These are phyloP conservation scores for Ophidiomyces ophidiicola DNA, from an alignment of 2,329 filamentous ascomycete species.

Conservation along the genomic window DNA sequence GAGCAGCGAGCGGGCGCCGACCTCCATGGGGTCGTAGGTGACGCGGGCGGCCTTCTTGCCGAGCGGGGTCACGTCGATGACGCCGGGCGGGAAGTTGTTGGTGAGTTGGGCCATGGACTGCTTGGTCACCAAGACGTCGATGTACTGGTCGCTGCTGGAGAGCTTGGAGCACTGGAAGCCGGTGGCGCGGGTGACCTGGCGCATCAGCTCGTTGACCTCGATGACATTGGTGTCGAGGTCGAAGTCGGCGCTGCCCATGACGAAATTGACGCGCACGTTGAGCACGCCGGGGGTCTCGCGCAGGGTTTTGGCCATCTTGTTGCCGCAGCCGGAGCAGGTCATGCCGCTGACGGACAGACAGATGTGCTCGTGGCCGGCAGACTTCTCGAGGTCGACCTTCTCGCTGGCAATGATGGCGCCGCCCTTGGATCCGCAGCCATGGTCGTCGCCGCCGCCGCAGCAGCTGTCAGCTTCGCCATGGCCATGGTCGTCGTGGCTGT, in stretches of 20 bases:
- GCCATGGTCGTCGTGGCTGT: conserved; percentile 2
- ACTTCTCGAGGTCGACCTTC: conserved; percentile 10
- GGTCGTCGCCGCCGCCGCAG: not conserved
- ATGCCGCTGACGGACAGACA: conserved; percentile 13
- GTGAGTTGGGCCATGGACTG: conserved; percentile 2
- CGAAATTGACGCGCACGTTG: conserved; percentile 17
- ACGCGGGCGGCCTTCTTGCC: conserved; percentile 33
- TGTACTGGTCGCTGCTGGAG: conserved; percentile 12
- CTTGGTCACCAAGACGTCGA: conserved; percentile 13
- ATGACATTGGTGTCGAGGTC: conserved; percentile 32
- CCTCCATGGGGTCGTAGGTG: conserved; percentile 35
- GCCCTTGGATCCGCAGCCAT: not conserved
- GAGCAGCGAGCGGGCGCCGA: conserved; percentile 39
- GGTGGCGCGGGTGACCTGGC: conserved; percentile 14
- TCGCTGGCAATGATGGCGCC: conserved; percentile 2
- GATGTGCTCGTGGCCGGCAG: conserved; percentile 11
- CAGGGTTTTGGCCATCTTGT: conserved; percentile 16
- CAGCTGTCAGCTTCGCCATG: conserved; percentile 7
- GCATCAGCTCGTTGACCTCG: conserved; percentile 18
- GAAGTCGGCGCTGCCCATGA: conserved; percentile 17
- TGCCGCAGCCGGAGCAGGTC: conserved; percentile 28
- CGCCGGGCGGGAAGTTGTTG: conserved; percentile 9
- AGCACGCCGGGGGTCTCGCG: conserved; percentile 11
- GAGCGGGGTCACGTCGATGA: conserved; percentile 13
- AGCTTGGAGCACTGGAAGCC: conserved; percentile 15